Evolutionary conservation across 768 basidiomycete species (phyloP).

Genomic region (Strobilomyces confusus): DNA sequence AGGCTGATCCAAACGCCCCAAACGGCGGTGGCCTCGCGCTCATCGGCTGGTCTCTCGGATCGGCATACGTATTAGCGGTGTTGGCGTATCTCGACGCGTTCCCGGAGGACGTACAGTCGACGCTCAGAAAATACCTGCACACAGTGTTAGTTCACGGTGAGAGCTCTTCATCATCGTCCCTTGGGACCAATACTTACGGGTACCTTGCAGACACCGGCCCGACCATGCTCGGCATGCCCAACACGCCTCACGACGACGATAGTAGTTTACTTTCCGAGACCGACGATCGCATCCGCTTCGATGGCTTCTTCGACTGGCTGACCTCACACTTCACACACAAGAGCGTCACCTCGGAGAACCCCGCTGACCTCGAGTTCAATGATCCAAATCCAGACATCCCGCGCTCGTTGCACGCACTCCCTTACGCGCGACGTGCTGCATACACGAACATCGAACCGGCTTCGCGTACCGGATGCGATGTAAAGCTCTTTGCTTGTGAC

Average conservation of each 20-base stretch:
- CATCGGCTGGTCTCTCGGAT: conserved; percentile 20
- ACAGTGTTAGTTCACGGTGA: conserved; percentile 18
- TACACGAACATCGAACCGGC: conserved; percentile 8
- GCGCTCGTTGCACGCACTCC: conserved; percentile 10
- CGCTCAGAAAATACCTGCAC: conserved; percentile 18
- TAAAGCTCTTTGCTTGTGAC: conserved; percentile 12
- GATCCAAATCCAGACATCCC: neutral
- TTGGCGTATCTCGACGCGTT: conserved; percentile 17
- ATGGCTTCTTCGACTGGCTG: conserved; percentile 15
- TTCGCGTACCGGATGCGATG: conserved; percentile 15
- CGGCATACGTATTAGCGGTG: conserved; percentile 6
- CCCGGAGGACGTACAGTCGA: neutral
- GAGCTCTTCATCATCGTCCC: neutral
- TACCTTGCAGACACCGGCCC: conserved; percentile 4
- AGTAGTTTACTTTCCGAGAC: neutral
- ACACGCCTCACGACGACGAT: neutral
- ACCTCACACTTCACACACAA: conserved; percentile 17
- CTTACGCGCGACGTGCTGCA: conserved; percentile 7
- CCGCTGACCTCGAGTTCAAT: conserved; percentile 16
- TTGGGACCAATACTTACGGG: too few relatives aligned
- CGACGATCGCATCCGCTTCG: conserved; percentile 11
- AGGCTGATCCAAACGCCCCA: neutral
- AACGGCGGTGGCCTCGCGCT: conserved; percentile 13
- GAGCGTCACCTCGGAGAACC: conserved; percentile 12
- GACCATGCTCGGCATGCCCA: conserved; percentile 6